These are phyloP conservation scores for Aurantiochytrium sp. DNA, from an alignment of 108 stramenopile species.

Conservation along the genomic window DNA sequence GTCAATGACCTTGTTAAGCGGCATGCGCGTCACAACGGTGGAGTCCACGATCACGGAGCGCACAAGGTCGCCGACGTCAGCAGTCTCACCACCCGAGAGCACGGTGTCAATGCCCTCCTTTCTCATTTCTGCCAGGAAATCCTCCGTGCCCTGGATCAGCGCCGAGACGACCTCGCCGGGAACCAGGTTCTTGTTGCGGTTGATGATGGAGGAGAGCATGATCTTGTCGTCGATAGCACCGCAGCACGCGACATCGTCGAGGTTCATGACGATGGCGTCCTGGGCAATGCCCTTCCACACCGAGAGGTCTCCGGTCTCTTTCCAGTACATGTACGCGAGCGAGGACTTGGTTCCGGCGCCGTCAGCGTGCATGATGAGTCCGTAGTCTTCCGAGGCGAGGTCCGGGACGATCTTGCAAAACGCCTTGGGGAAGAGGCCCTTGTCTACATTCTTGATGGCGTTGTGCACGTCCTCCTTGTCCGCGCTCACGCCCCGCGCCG, in stretches of 20 bases:
- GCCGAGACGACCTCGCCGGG: conserved; percentile 24
- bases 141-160: conserved; percentile 21
- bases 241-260: conserved; percentile 2
- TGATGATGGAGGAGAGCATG: conserved; percentile 20
- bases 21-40: conserved; percentile 4
- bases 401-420: conserved; percentile 25
- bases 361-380: conserved; percentile 23
- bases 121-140: not conserved
- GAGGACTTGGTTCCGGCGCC: conserved; percentile 21
- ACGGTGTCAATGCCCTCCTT: not conserved
- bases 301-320: conserved; percentile 16
- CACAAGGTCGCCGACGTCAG: conserved; percentile 24
- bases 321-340: conserved; percentile 28
- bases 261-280: conserved; percentile 24
- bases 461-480: conserved; percentile 24
- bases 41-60: conserved; percentile 23
- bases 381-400: conserved; percentile 11
- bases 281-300: conserved; percentile 28
- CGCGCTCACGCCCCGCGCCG: conserved; percentile 2
- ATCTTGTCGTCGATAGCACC: conserved; percentile 18
- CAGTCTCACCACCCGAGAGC: conserved; percentile 22
- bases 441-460: conserved; percentile 19
- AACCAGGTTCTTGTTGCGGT: conserved; percentile 21
- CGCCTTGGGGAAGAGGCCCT: conserved; percentile 18
- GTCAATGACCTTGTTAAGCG: conserved; percentile 1